Conservation (phyloP, 768 basidiomycete species). For the Udeniomyces megalosporus region DNA sequence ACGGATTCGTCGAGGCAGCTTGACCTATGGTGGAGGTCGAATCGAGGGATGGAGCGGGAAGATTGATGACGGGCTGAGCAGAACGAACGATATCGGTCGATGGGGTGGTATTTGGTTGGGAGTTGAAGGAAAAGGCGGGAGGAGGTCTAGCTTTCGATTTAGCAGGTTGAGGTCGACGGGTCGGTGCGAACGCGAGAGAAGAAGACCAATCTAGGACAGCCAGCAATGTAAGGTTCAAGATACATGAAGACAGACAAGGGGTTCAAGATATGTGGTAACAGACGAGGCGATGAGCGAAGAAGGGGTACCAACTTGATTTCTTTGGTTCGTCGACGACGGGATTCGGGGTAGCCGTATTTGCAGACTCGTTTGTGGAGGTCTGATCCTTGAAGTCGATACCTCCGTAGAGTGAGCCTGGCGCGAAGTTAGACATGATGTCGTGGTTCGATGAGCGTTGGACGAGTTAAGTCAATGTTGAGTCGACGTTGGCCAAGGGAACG, state of each 20-base stretch:
- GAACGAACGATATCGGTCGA: neutral
- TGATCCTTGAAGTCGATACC: neutral
- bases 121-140: neutral
- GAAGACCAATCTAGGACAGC: slow-evolving; percentile 64
- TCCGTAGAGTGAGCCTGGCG: slow-evolving; percentile 4
- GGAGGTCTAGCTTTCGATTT: slow-evolving; percentile 38
- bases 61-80: neutral
- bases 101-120: neutral
- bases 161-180: slow-evolving; percentile 43
- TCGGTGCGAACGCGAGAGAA: slow-evolving; percentile 71
- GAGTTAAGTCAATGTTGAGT: too few relatives aligned
- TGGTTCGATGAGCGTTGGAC: too few relatives aligned
- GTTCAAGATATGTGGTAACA: too few relatives aligned
- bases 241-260: too few relatives aligned
- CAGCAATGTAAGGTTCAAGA: too few relatives aligned
- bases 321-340: neutral
- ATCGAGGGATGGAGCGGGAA: neutral
- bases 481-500: too few relatives aligned
- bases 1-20: neutral
- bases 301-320: neutral
- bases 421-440: too few relatives aligned
- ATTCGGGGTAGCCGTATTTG: too few relatives aligned
- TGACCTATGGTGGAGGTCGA: neutral
- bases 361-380: neutral
- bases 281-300: neutral